Evolutionary conservation across 2,329 filamentous ascomycete species (phyloP), one percentile per base, ranked within the genome.

Genomic region (Neofusicoccum kwambonambiense): DNA sequence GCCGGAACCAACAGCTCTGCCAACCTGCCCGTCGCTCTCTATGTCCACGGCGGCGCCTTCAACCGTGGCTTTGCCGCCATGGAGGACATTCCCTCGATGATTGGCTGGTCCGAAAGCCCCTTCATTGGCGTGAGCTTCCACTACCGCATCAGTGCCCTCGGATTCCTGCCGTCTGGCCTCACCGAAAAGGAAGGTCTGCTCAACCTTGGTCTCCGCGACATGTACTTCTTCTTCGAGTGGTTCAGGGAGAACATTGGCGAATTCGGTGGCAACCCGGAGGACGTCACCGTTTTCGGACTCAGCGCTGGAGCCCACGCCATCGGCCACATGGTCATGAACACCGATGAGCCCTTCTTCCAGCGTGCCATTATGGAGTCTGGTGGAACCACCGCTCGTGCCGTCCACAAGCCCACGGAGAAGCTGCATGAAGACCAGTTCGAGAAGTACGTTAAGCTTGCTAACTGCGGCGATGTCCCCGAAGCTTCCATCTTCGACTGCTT

Each of bases 11-110:
- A 63, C 39, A 50, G 60, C 42, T 60, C 64, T 8, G 39, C 56
- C 17, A 42, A 49, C 17, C 56, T 69, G 42, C 70, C 70, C 5
- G 69, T 65, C 17, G 67, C 69, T 27, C 67, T 89, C 1, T 89
- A 87, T 70, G 76, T 90, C 37, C 87, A 89, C 71, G 87, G 87
- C 50, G 88, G 88, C 2, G 83, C 80, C 5, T 90, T 89, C 77
- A 88, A 78, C 56, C 65, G 70, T 9, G 70, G 70, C 8, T 71
- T 65, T 51, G 68, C 69, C 15, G 64, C 68, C 27, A 80, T 81
- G 77, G 81, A 89, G 64, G 83, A 90, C 71, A 85, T 89, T 67
- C 83, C 81, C 0, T 84, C 84, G 41, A 86, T 90, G 76, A 83
- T 89, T 13, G 81, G 83, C 4, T 89, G 84, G 68, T 74, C 73